Percentiles rank a stretch among this genome's conserved stretches.
These are phyloP conservation scores for Hypocreales sp. DNA, from an alignment of 2,329 filamentous ascomycete genomes.

Conservation along the genomic window DNA sequence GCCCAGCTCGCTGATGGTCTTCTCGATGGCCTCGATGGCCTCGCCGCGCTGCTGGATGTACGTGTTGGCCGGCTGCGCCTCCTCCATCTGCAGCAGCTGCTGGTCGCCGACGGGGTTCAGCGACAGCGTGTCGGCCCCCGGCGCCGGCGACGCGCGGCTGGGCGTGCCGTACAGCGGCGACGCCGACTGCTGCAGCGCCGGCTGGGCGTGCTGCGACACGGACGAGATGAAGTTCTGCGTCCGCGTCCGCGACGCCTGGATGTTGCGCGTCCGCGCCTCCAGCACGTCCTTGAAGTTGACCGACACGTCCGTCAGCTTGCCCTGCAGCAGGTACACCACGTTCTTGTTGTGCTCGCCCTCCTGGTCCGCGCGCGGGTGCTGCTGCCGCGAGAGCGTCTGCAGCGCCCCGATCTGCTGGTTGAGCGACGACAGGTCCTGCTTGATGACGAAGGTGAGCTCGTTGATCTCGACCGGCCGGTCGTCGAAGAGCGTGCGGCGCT, in stretches of 20 bases:
- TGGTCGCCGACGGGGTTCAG: slow-evolving; percentile 71
- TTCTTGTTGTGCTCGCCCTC: slow-evolving; percentile 98
- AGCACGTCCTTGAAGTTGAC: slow-evolving; percentile 96
- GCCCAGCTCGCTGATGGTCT: slow-evolving; percentile 84
- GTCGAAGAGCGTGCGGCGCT: slow-evolving; percentile 91
- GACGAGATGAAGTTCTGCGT: slow-evolving; percentile 95
- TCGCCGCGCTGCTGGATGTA: slow-evolving; percentile 92
- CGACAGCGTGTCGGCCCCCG: slow-evolving; percentile 61
- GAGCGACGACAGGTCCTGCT: slow-evolving; percentile 73
- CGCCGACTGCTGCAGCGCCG: slow-evolving; percentile 55
- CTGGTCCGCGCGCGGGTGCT: slow-evolving; percentile 60
- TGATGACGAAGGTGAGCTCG: slow-evolving; percentile 93
- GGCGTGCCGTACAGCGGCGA: slow-evolving; percentile 80
- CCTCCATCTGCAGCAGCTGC: slow-evolving; percentile 83
- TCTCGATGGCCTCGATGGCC: slow-evolving; percentile 92
- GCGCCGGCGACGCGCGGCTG: slow-evolving; percentile 47
- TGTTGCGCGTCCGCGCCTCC: slow-evolving; percentile 93
- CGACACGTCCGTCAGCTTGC: slow-evolving; percentile 80
- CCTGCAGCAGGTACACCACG: slow-evolving; percentile 80
- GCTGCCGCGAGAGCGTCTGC: slow-evolving; percentile 61
- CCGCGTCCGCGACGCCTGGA: slow-evolving; percentile 78
- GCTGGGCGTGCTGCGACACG: slow-evolving; percentile 62
- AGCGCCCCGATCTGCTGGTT: slow-evolving; percentile 80
- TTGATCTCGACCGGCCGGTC: slow-evolving; percentile 94
- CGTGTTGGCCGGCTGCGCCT: slow-evolving; percentile 68